phyloP scores from a whole-genome alignment of 768 basidiomycete genomes.

The Phanerodontia chrysosporium region DNA sequence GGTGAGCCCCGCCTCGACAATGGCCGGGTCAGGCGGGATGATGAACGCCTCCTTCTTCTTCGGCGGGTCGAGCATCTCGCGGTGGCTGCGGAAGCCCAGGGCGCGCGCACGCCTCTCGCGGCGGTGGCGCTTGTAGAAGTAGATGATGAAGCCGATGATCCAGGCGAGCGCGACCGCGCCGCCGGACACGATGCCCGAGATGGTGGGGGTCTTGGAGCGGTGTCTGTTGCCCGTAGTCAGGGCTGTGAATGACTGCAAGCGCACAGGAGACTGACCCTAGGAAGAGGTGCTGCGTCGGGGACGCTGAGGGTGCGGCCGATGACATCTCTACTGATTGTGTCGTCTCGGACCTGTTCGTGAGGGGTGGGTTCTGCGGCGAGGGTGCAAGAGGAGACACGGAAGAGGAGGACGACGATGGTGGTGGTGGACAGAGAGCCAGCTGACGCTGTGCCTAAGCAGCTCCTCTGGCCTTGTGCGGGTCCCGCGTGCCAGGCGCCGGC shows the following conservation, averaged over 20 bases:
- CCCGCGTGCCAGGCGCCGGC: background rate
- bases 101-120: constrained; percentile 44
- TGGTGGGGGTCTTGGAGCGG: constrained; percentile 54
- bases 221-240: constrained; percentile 30
- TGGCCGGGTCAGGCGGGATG: constrained; percentile 66
- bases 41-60: constrained; percentile 40
- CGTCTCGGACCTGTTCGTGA: background rate
- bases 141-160: constrained; percentile 53
- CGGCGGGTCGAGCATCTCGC: constrained; percentile 32
- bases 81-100: constrained; percentile 38
- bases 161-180: constrained; percentile 45
- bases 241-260: background rate
- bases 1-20: constrained; percentile 44
- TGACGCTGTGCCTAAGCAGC: too few species aligned
- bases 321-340: background rate
- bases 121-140: constrained; percentile 50
- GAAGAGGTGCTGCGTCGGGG: background rate
- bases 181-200: constrained; percentile 58
- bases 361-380: background rate
- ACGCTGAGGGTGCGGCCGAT: background rate
- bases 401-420: background rate
- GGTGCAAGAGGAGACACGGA: background rate
- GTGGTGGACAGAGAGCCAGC: background rate
- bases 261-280: background rate
- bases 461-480: too few species aligned